These are phyloP conservation scores for Magnolia sinica DNA, from an alignment of 164 flowering plant species.

Conservation along the genomic window DNA sequence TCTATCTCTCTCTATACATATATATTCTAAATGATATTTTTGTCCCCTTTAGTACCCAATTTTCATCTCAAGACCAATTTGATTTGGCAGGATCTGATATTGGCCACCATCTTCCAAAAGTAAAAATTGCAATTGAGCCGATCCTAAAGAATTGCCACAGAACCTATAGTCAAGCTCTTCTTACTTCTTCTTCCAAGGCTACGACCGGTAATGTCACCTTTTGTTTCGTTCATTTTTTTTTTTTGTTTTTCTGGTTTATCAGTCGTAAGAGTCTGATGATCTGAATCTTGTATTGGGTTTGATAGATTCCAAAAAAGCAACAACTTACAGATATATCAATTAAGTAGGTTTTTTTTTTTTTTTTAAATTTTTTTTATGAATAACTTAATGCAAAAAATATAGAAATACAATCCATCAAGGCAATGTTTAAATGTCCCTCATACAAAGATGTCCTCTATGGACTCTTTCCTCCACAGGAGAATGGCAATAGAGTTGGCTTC, in stretches of 20 bases:
- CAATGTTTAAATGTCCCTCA: too few species aligned
- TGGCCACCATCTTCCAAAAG: conserved; percentile 94
- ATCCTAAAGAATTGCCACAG: conserved; percentile 81
- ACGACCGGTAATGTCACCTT: conserved; percentile 57
- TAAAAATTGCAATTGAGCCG: conserved; percentile 88
- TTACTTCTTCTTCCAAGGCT: conserved; percentile 90
- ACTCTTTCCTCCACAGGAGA: too few species aligned
- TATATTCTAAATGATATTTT: not conserved
- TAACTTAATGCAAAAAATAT: too few species aligned
- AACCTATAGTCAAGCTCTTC: conserved; percentile 86
- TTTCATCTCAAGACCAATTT: conserved; percentile 14
- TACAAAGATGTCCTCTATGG: too few species aligned
- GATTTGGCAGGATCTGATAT: conserved; percentile 66
- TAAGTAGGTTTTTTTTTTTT: not conserved
- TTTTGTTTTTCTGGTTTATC: not conserved
- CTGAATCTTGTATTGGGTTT: not conserved
- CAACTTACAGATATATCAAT: not conserved
- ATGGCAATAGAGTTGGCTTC: too few species aligned
- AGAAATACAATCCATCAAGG: too few species aligned
- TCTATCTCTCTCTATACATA: not conserved
- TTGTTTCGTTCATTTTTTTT: not conserved
- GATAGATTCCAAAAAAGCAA: not conserved
- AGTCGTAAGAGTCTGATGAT: not conserved
- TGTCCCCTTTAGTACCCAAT: not conserved
- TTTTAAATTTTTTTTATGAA: too few species aligned